Evolutionary conservation across 1,284 basidiomycete genomes (phyloP).

Genomic region (Ceratobasidium sp.): DNA sequence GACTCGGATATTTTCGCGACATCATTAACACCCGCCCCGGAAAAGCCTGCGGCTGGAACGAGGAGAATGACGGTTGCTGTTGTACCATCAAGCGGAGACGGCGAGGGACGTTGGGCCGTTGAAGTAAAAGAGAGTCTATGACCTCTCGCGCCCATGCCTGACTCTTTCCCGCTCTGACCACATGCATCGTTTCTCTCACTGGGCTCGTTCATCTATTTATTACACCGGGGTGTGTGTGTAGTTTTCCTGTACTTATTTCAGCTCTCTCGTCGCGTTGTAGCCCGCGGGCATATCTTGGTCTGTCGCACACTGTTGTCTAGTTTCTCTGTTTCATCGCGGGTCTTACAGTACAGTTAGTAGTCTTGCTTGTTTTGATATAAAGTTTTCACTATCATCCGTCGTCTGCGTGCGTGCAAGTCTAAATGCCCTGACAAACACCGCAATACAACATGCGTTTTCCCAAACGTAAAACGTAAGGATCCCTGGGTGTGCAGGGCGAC

Average conservation of each 20-base stretch:
- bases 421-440: neutral
- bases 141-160: neutral
- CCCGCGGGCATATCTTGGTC: neutral
- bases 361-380: slow-evolving; percentile 21
- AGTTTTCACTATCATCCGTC: neutral
- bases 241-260: neutral
- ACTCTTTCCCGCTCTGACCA: neutral
- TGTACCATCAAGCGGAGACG: slow-evolving; percentile 17
- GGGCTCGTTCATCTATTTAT: neutral
- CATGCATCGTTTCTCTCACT: neutral
- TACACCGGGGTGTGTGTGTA: slow-evolving; percentile 2
- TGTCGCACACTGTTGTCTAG: neutral
- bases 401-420: neutral
- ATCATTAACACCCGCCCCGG: neutral
- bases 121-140: slow-evolving; percentile 39
- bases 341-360: slow-evolving; percentile 27
- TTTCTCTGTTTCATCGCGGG: neutral
- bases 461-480: neutral
- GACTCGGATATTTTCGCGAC: slow-evolving; percentile 26
- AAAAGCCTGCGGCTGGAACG: slow-evolving; percentile 6
- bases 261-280: slow-evolving; percentile 9
- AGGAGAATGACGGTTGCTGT: slow-evolving; percentile 23
- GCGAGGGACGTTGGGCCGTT: slow-evolving; percentile 32
- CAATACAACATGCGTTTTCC: slow-evolving; percentile 1
- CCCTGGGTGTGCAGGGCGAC: neutral